A percentile compares a stretch with the other conserved stretches of the same genome.
Conservation (phyloP, 805 yeast species). For the Candida methanosorbosa region DNA sequence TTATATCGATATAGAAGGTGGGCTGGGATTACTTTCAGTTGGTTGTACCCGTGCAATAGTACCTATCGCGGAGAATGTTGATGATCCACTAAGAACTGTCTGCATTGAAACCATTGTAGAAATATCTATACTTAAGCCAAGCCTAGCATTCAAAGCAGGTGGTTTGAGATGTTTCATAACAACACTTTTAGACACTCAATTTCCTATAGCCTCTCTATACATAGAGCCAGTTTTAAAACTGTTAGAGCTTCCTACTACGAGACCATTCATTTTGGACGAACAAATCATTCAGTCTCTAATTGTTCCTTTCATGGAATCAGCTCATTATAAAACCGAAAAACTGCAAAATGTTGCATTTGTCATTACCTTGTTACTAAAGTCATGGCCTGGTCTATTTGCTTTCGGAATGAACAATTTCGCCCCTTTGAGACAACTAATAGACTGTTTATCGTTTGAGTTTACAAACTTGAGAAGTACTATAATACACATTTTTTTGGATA, state of each 20-base stretch:
- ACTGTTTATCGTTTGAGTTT: slow-evolving; percentile 53
- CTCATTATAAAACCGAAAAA: slow-evolving; percentile 38
- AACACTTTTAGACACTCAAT: slow-evolving; percentile 47
- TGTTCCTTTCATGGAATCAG: slow-evolving; percentile 62
- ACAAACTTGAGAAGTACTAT: slow-evolving; percentile 49
- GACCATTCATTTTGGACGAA: slow-evolving; percentile 49
- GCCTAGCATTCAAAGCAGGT: slow-evolving; percentile 31
- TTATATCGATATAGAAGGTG: slow-evolving; percentile 47
- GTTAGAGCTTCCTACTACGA: slow-evolving; percentile 47
- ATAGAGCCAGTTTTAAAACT: slow-evolving; percentile 42
- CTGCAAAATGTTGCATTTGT: slow-evolving; percentile 54
- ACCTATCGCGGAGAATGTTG: slow-evolving; percentile 47
- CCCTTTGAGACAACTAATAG: slow-evolving; percentile 48
- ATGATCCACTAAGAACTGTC: slow-evolving; percentile 40
- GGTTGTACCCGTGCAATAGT: slow-evolving; percentile 65
- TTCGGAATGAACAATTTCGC: slow-evolving; percentile 48
- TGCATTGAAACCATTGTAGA: slow-evolving; percentile 50
- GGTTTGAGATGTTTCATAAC: slow-evolving; percentile 36
- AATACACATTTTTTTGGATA: slow-evolving; percentile 63
- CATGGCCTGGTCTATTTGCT: slow-evolving; percentile 70
- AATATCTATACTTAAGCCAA: slow-evolving; percentile 35
- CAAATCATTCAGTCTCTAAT: slow-evolving; percentile 54
- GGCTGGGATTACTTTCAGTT: slow-evolving; percentile 41
- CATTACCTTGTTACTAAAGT: slow-evolving; percentile 51
- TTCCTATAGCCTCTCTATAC: slow-evolving; percentile 31